phyloP scores from a whole-genome alignment of 2,329 filamentous ascomycete species.

The Chrysosporium queenslandicum region DNA sequence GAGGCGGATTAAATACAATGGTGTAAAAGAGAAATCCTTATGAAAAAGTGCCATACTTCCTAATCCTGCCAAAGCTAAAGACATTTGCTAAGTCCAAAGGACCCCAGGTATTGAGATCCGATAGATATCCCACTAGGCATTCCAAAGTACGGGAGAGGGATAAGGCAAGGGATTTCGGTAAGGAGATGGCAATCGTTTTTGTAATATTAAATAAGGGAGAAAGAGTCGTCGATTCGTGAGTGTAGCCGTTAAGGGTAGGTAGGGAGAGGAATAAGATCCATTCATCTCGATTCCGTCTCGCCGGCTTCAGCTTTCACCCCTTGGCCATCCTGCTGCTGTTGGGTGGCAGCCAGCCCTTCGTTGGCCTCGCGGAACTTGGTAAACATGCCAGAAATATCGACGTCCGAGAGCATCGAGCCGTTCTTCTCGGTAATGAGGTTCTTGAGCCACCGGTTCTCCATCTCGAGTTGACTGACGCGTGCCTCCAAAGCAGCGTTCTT shows the following conservation, averaged over 20 bases:
- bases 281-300: neutral
- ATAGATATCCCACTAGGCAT: neutral
- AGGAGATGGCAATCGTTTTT: neutral
- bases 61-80: slow-evolving; percentile 3
- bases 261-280: neutral
- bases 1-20: neutral
- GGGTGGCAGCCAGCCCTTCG: slow-evolving; percentile 15
- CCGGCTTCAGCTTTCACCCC: neutral
- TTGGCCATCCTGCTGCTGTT: slow-evolving; percentile 14
- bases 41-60: neutral
- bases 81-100: neutral
- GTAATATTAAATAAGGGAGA: neutral
- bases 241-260: neutral
- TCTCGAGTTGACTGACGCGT: slow-evolving; percentile 66
- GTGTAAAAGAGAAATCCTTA: neutral
- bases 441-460: slow-evolving; percentile 74
- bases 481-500: slow-evolving; percentile 65
- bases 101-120: neutral
- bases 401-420: slow-evolving; percentile 38
- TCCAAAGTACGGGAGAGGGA: neutral
- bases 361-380: slow-evolving; percentile 32
- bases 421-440: slow-evolving; percentile 75
- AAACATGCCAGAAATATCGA: slow-evolving; percentile 34
- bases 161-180: neutral
- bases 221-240: slow-evolving; percentile 6